Evolutionary conservation across 805 yeast species (phyloP), one percentile per base, ranked within the genome.

Genomic region (Ogataea nakhonphanomensis): DNA sequence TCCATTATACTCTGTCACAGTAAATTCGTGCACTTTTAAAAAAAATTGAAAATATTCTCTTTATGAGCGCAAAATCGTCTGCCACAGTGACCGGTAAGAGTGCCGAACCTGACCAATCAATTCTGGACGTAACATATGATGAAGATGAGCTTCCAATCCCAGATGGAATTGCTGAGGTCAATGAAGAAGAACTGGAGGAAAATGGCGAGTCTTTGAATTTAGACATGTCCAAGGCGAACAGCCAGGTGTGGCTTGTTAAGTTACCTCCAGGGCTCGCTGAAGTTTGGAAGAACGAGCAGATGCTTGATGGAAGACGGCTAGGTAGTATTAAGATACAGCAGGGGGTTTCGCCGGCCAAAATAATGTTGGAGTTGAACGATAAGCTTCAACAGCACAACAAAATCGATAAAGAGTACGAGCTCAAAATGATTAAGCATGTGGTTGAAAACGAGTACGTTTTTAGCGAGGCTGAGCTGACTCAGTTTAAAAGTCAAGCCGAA

Each of bases 221-320:
- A 62, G 86, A 89, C 57, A 63, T 89, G 37, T 46, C 70, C 1
- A 67, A 70, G 23, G 77, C 81, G 11, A 70, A 65, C 34, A 81
- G 84, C 54, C 88, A 88, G 51, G 81, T 93, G 30, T 93, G 98
- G 99, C 69, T 93, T 15, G 95, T 93, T 17, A 78, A 93, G 52
- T 67, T 93, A 55, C 98, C 99, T 1, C 79, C 86, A 56, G 88
- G 88, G 55, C 67, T 93, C 45, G 84, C 95, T 23, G 86, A 82
- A 29, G 71, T 76, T 49, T 88, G 97, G 95, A 73, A 79, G 39
- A 73, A 82, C 46, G 72, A 76, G 38, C 77, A 71, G 17, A 66
- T 67, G 31, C 63, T 83, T 35, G 73, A 77, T 38, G 96, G 96
- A 6, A 80, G 82, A 54, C 81, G 81, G 44, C 65, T 93, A 48